Percentiles rank a stretch among this genome's conserved stretches.
These are phyloP conservation scores for Aegilops tauschii DNA, from an alignment of 176 grass and related monocot genomes.

Conservation along the genomic window DNA sequence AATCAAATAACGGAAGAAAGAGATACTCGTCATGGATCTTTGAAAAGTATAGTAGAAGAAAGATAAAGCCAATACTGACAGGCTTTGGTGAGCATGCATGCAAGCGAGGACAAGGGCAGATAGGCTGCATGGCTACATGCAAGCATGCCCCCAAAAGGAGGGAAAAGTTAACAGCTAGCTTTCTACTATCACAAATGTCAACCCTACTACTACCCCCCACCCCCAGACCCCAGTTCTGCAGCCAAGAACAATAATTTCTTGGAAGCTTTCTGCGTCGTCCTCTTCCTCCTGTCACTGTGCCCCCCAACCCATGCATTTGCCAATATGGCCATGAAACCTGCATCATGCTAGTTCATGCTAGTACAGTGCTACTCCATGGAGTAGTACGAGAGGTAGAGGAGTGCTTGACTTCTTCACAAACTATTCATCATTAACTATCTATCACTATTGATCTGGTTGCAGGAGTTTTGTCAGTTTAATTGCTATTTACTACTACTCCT, in stretches of 20 bases:
- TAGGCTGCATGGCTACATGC: conserved; percentile 4
- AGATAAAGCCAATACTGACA: conserved; percentile 6
- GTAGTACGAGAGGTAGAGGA: background rate
- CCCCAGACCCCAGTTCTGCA: background rate
- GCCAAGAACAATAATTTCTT: conserved; percentile 20
- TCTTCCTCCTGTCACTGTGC: conserved; percentile 33
- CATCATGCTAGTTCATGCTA: background rate
- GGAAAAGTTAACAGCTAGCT: conserved; percentile 31
- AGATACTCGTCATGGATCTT: background rate
- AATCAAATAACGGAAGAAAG: background rate
- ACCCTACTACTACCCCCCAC: conserved; percentile 17
- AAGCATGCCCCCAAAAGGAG: conserved; percentile 27
- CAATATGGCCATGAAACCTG: conserved; percentile 1
- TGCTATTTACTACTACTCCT: background rate
- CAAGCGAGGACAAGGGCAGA: conserved; percentile 33
- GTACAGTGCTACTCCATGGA: conserved; percentile 23
- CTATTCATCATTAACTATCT: background rate
- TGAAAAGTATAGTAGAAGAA: background rate
- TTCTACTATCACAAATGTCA: conserved; percentile 39
- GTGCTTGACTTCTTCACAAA: conserved; percentile 18
- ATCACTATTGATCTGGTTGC: background rate
- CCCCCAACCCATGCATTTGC: conserved; percentile 8
- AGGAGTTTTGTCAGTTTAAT: background rate
- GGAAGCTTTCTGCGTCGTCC: conserved; percentile 36
- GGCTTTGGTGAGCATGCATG: conserved; percentile 2